A percentile compares a stretch with the other conserved stretches of the same genome.
Conservation (phyloP, 148 eudicot species). For the Silene latifolia region DNA sequence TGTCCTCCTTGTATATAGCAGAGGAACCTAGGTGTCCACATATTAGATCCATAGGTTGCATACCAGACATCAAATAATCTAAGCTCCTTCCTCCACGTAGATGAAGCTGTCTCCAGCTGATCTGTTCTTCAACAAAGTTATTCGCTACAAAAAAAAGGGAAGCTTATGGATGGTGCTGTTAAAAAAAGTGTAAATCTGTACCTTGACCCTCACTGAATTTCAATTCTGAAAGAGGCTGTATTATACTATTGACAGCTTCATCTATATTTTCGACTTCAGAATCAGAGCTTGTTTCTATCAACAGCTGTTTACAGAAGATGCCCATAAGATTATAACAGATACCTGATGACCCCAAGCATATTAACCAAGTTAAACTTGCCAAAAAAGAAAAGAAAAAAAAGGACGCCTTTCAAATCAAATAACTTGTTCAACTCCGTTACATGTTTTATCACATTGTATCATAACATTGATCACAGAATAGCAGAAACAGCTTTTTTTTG, state of each 20-base stretch:
- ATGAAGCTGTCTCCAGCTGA: constrained; percentile 28
- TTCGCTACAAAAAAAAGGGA: neutral
- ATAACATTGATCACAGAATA: too few relatives aligned
- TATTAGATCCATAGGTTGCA: constrained; percentile 89
- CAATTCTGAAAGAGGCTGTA: constrained; percentile 59
- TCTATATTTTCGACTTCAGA: constrained; percentile 55
- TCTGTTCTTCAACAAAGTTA: constrained; percentile 34
- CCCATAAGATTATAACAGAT: constrained; percentile 4
- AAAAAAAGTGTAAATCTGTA: constrained; percentile 13
- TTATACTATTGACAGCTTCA: constrained; percentile 47
- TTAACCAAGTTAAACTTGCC: neutral
- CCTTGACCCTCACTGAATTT: constrained; percentile 46
- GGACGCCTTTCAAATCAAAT: too few relatives aligned
- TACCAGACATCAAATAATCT: constrained; percentile 73
- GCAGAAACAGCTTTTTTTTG: too few relatives aligned
- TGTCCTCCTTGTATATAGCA: constrained; percentile 96
- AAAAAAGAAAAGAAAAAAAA: too few relatives aligned
- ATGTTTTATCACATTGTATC: too few relatives aligned
- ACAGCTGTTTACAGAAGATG: constrained; percentile 14
- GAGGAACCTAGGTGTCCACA: constrained; percentile 66
- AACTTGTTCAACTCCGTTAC: too few relatives aligned
- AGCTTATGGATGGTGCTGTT: neutral
- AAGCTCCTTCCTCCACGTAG: constrained; percentile 67
- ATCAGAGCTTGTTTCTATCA: constrained; percentile 51
- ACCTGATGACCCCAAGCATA: neutral